phyloP scores from a whole-genome alignment of 2,329 filamentous ascomycete species.

The Clonostachys solani region DNA sequence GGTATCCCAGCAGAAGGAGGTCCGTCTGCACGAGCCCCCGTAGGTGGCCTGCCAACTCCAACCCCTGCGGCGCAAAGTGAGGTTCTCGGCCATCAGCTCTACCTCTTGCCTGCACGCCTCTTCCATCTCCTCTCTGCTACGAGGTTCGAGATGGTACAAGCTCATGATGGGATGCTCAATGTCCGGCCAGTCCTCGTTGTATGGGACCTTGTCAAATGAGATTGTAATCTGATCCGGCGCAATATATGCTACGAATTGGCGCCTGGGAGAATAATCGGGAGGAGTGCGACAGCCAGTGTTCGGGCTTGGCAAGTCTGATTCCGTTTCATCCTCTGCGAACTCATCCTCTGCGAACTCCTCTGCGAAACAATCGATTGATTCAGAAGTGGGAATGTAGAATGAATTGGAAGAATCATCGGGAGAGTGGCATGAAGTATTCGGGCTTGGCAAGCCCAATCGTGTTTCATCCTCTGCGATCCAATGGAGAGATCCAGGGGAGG shows the following conservation, averaged over 20 bases:
- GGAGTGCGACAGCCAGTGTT: neutral
- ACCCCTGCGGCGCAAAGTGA: neutral
- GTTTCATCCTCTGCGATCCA: no score
- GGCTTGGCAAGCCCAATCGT: neutral
- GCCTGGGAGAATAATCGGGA: neutral
- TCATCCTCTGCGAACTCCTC: neutral
- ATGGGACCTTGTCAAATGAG: neutral
- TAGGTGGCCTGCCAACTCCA: neutral
- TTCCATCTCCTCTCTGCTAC: no score
- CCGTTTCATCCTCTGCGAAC: no score
- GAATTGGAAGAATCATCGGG: neutral
- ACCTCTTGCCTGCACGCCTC: no score
- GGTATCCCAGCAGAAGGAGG: no score
- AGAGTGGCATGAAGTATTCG: neutral
- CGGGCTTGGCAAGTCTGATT: neutral
- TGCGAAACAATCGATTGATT: neutral
- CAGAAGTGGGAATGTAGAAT: no score
- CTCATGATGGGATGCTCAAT: neutral
- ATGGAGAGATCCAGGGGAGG: neutral
- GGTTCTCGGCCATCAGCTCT: no score
- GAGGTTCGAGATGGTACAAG: neutral
- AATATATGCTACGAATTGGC: neutral
- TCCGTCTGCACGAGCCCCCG: no score
- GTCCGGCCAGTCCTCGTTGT: conserved; percentile 1
- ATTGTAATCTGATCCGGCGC: neutral